Evolutionary conservation across 2,329 filamentous ascomycete genomes (phyloP).

Genomic region (Cladosporium sp.): DNA sequence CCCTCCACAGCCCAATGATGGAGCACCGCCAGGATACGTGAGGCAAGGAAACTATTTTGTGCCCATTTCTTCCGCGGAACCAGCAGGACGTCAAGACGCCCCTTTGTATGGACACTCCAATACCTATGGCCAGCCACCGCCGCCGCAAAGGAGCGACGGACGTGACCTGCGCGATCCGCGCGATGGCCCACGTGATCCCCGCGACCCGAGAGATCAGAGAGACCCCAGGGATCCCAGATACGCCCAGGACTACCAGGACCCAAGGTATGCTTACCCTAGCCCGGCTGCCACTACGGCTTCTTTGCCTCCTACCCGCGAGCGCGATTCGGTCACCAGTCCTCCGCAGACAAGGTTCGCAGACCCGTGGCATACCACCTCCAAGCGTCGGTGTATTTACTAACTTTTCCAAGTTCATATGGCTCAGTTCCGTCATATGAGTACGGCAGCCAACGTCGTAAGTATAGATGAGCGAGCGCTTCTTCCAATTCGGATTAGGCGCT

Average conservation of each 20-base stretch:
- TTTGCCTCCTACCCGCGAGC: constrained; percentile 23
- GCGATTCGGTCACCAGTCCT: constrained; percentile 21
- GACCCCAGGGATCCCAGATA: constrained; percentile 21
- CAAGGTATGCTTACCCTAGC: constrained; percentile 33
- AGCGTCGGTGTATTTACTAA: constrained; percentile 18
- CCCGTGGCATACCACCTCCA: constrained; percentile 6
- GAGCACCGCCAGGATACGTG: constrained; percentile 31
- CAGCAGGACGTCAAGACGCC: constrained; percentile 16
- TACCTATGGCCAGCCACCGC: neutral
- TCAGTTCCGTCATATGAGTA: constrained; percentile 28
- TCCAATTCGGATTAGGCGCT: constrained; percentile 6
- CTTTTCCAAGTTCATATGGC: constrained; percentile 26
- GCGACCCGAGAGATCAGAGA: constrained; percentile 4
- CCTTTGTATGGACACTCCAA: constrained; percentile 6
- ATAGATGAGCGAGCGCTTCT: constrained; percentile 16
- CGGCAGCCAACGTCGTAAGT: constrained; percentile 30
- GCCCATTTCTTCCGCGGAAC: constrained; percentile 27
- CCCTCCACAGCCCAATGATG: constrained; percentile 23
- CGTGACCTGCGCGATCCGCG: constrained; percentile 20
- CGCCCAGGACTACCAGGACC: constrained; percentile 28
- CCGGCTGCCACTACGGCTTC: constrained; percentile 31
- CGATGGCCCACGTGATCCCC: constrained; percentile 7
- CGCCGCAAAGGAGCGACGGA: constrained; percentile 15
- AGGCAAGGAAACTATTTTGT: constrained; percentile 32
- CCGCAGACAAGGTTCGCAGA: constrained; percentile 30